phyloP scores from a whole-genome alignment of 1,139 yeast species.

The Taiozyma onychis region DNA sequence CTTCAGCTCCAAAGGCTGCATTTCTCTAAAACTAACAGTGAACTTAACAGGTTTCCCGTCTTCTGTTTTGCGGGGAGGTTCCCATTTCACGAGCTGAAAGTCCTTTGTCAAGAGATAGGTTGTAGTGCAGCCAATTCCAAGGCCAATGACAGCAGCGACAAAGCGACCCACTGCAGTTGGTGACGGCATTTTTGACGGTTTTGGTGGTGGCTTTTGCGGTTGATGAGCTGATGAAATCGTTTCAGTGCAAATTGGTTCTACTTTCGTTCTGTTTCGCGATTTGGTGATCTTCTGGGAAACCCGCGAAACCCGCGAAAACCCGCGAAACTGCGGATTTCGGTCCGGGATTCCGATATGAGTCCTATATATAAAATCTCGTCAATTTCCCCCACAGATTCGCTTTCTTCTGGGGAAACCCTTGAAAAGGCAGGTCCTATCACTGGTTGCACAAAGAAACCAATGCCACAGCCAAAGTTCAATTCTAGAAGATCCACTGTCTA shows the following conservation, averaged over 20 bases:
- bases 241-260: too few relatives aligned
- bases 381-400: too few relatives aligned
- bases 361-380: neutral
- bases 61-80: slow-evolving; percentile 21
- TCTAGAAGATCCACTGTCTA: slow-evolving; percentile 77
- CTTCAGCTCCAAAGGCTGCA: slow-evolving; percentile 30
- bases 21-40: slow-evolving; percentile 28
- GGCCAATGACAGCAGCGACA: slow-evolving; percentile 28
- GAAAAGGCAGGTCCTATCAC: too few relatives aligned
- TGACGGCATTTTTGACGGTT: slow-evolving; percentile 1
- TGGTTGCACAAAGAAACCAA: neutral
- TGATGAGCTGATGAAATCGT: neutral
- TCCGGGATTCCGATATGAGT: neutral
- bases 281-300: too few relatives aligned
- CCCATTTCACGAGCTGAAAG: slow-evolving; percentile 27
- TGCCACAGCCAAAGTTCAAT: slow-evolving; percentile 27
- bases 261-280: too few relatives aligned
- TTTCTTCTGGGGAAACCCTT: too few relatives aligned
- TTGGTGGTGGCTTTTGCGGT: too few relatives aligned
- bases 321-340: neutral
- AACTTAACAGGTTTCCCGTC: slow-evolving; percentile 23
- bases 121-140: slow-evolving; percentile 24
- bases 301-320: neutral
- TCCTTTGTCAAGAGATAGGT: slow-evolving; percentile 28
- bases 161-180: slow-evolving; percentile 25